Conservation (phyloP, 2,329 filamentous ascomycete genomes). For the Colletotrichum sp. region DNA sequence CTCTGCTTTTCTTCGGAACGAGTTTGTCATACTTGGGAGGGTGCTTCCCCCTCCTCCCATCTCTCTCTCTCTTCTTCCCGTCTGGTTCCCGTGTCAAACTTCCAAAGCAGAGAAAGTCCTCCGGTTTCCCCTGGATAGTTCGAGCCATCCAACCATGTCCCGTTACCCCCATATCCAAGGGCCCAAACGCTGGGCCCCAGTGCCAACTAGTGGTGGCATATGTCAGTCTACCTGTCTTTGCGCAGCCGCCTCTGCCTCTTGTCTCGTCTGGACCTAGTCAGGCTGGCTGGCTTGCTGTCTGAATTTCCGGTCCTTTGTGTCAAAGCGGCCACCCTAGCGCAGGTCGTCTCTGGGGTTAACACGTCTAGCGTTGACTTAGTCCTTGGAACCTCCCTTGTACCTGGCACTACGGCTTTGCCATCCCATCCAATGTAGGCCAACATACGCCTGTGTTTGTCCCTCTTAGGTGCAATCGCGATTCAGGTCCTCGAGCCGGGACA, state of each 20-base stretch:
- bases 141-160: not conserved
- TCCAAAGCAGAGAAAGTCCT: not conserved
- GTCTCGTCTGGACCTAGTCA: not conserved
- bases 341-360: not conserved
- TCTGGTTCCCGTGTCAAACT: not conserved
- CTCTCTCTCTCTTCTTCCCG: not conserved
- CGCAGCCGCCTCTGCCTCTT: not conserved
- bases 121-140: slow-evolving; percentile 2
- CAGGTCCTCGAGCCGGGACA: not conserved
- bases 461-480: not conserved
- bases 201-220: slow-evolving; percentile 1
- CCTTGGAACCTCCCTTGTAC: slow-evolving; percentile 11
- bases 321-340: slow-evolving; percentile 7
- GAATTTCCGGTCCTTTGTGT: slow-evolving; percentile 6
- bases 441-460: not conserved
- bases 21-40: not conserved
- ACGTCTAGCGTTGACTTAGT: not conserved
- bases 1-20: not conserved
- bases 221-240: slow-evolving; percentile 1
- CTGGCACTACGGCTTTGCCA: slow-evolving; percentile 1
- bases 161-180: not conserved
- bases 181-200: not conserved
- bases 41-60: not conserved
- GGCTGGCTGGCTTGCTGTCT: not conserved
- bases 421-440: not conserved